These are phyloP conservation scores for Nematodospora anomalae DNA, from an alignment of 1,139 yeast species.

Conservation along the genomic window DNA sequence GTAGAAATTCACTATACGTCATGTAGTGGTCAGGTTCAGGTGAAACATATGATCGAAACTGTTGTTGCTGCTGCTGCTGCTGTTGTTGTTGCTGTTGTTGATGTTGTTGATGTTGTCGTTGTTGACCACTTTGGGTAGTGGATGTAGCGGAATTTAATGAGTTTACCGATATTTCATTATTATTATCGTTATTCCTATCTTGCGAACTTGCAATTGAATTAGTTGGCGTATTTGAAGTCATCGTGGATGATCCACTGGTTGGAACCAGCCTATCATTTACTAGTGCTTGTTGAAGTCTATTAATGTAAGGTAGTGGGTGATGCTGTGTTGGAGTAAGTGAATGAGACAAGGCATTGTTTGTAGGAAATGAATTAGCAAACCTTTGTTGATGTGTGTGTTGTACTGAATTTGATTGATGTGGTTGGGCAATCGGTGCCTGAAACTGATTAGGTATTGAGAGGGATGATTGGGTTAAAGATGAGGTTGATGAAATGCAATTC, in stretches of 20 bases:
- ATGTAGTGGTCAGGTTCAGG: slow-evolving; percentile 47
- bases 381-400: slow-evolving; percentile 11
- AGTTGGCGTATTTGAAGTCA: slow-evolving; percentile 7
- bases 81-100: slow-evolving; percentile 8
- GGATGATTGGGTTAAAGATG: slow-evolving; percentile 9
- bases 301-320: slow-evolving; percentile 6
- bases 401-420: slow-evolving; percentile 8
- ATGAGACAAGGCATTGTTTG: slow-evolving; percentile 3
- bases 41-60: slow-evolving; percentile 14
- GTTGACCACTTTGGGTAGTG: neutral
- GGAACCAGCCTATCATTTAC: slow-evolving; percentile 8
- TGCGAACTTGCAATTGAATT: slow-evolving; percentile 9
- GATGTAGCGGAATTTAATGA: slow-evolving; percentile 1
- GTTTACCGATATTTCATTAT: neutral
- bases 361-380: slow-evolving; percentile 16
- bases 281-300: slow-evolving; percentile 9
- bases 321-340: slow-evolving; percentile 3
- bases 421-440: slow-evolving; percentile 11
- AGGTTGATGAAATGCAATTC: slow-evolving; percentile 8
- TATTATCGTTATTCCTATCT: neutral
- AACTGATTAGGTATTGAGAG: slow-evolving; percentile 5
- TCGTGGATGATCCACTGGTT: slow-evolving; percentile 10
- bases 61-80: slow-evolving; percentile 7
- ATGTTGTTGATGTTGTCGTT: slow-evolving; percentile 5
- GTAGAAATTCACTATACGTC: slow-evolving; percentile 44